phyloP scores from a whole-genome alignment of 345 rosid species.

The Moricandia moricandioides region DNA sequence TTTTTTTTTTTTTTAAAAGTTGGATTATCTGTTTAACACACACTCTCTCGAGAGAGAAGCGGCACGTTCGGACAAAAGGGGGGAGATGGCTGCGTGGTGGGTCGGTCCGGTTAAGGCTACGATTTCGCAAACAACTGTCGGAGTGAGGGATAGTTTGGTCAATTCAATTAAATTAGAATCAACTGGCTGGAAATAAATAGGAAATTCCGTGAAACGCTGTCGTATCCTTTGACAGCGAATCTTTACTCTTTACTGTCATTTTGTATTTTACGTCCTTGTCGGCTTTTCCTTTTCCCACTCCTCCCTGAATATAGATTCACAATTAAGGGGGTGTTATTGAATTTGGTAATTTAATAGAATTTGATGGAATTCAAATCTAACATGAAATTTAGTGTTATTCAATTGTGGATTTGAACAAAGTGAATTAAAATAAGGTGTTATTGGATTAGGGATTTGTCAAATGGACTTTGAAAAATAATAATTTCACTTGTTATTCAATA shows the following conservation, averaged over 20 bases:
- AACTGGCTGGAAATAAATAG: background rate
- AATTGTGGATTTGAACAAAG: too few species aligned
- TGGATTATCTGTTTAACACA: background rate
- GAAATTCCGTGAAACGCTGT: conserved; percentile 31
- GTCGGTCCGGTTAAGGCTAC: conserved; percentile 12
- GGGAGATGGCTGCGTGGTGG: conserved; percentile 30
- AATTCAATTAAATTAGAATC: background rate
- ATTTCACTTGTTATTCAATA: too few species aligned
- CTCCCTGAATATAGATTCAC: background rate
- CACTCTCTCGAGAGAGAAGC: background rate
- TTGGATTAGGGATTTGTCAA: too few species aligned
- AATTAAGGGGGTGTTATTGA: background rate
- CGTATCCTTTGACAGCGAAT: conserved; percentile 34
- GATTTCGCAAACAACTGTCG: conserved; percentile 22
- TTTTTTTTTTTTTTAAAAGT: too few species aligned
- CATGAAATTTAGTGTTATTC: too few species aligned
- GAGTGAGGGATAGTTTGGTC: conserved; percentile 16
- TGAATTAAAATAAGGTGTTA: too few species aligned
- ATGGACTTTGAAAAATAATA: too few species aligned
- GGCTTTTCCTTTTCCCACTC: background rate
- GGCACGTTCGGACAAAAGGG: conserved; percentile 34
- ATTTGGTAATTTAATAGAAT: too few species aligned
- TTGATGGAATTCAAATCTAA: too few species aligned
- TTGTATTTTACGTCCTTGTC: conserved; percentile 20
- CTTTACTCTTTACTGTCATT: conserved; percentile 19